Evolutionary conservation across 306 rosid genomes (phyloP).

Genomic region (Pterocarpus macrocarpus): DNA sequence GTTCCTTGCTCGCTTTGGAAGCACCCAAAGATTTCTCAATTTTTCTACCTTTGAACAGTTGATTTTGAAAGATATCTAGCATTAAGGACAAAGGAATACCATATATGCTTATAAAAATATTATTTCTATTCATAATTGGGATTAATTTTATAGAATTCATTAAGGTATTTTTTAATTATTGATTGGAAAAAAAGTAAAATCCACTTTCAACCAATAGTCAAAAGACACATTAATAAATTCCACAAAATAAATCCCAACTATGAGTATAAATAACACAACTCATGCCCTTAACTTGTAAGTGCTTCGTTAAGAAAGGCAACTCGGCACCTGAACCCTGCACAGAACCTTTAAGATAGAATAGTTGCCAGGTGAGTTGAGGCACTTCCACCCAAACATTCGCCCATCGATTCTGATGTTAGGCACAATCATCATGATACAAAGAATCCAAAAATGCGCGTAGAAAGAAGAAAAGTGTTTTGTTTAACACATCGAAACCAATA

Average conservation of each 20-base stretch:
- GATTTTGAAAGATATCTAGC: not conserved
- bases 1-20: not conserved
- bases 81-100: not conserved
- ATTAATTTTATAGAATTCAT: too few relatives aligned
- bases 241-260: too few relatives aligned
- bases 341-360: not conserved
- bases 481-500: not conserved
- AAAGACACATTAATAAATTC: too few relatives aligned
- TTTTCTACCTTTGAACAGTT: not conserved
- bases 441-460: constrained; percentile 4
- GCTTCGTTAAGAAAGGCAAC: not conserved
- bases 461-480: not conserved
- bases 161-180: too few relatives aligned
- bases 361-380: not conserved
- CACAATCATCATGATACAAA: not conserved
- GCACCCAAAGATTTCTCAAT: not conserved
- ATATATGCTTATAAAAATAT: not conserved
- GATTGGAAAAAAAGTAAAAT: too few relatives aligned
- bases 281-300: not conserved
- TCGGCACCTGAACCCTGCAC: too few relatives aligned
- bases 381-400: not conserved
- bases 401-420: not conserved
- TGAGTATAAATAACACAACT: too few relatives aligned
- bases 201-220: too few relatives aligned
- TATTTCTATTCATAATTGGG: too few relatives aligned